Evolutionary conservation across 441 rosid genomes (phyloP).

Genomic region (Kokia cookei): DNA sequence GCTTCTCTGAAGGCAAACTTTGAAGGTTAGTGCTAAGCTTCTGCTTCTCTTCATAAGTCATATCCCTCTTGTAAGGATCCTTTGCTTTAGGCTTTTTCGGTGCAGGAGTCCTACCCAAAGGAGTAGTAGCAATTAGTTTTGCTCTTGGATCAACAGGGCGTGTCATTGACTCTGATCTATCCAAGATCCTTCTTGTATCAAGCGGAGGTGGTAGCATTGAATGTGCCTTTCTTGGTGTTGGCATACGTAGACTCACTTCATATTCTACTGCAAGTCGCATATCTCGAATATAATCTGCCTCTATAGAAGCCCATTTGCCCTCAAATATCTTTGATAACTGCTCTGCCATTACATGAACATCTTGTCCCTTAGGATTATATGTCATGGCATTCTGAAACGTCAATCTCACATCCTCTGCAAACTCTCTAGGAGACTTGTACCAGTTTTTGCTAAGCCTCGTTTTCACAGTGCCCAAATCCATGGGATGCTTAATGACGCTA

Average conservation of each 20-base stretch:
- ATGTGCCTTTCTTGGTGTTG: conserved; percentile 59
- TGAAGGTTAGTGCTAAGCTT: conserved; percentile 89
- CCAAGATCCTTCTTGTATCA: conserved; percentile 71
- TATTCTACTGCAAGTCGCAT: conserved; percentile 47
- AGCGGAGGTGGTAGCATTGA: conserved; percentile 58
- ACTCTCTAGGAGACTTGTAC: conserved; percentile 62
- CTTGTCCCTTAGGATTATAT: conserved; percentile 93
- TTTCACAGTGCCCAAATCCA: conserved; percentile 1
- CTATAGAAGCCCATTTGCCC: conserved; percentile 78
- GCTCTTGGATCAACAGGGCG: conserved; percentile 33
- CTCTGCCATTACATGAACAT: conserved; percentile 91
- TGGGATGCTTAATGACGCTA: conserved; percentile 1
- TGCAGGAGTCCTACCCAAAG: conserved; percentile 78
- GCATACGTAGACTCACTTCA: conserved; percentile 50
- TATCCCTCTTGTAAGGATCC: conserved; percentile 91
- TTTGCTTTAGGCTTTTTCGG: conserved; percentile 97
- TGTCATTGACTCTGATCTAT: conserved; percentile 65
- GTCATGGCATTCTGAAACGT: conserved; percentile 92
- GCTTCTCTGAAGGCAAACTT: conserved; percentile 86
- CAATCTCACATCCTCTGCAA: conserved; percentile 97
- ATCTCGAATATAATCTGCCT: conserved; percentile 71
- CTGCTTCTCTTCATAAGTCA: conserved; percentile 96
- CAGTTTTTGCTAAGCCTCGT: not conserved
- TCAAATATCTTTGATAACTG: conserved; percentile 66
- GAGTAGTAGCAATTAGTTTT: conserved; percentile 56